Evolutionary conservation across 2,329 filamentous ascomycete species (phyloP), one percentile per base, ranked within the genome.

Genomic region (Sordariomycetes sp.): DNA sequence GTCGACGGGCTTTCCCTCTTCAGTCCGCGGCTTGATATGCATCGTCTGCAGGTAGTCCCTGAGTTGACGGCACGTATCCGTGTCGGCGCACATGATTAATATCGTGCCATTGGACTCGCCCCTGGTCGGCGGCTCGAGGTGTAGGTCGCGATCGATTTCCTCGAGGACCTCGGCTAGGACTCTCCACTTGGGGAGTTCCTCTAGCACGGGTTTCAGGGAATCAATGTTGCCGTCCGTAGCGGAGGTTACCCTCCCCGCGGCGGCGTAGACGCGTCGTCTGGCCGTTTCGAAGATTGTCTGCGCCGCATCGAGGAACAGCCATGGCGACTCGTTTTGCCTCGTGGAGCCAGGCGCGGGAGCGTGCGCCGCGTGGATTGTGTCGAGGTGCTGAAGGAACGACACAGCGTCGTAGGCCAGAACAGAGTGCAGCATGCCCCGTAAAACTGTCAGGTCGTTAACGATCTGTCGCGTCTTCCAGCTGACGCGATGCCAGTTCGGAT

Each of bases 401-500:
- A 97, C 90, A 22, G 90, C 85, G 69, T 99, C 94, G 63, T 94
- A 89, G 2, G 86, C 86, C 28, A 99, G 78, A 22, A 99, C 76
- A 39, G 76, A 86, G 70, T 92, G 87, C 17, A 99, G 78, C 68
- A 97, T 86, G 24, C 83, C 84, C 58, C 92, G 82, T 42, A 99
- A 77, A 20, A 96, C 84, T 0, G 86, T 87, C 63, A 99, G 70
- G 67, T 97, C 94, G 64, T 85, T 87, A 58, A 95, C 92, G 63
- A 99, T 96, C 70, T 96, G 91, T 65, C 87, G 89, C 2, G 92
- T 97, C 70, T 94, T 90, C 78, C 89, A 95, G 68, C 88, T 96
- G 55, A 96, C 89, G 57, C 94, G 84, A 73, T 99, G 94, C 94
- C 94, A 99, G 59, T 97, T 91, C 4, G 92, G 91, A 66, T 97